Percentiles rank a stretch among this genome's conserved stretches.
Evolutionary conservation across 2,329 filamentous ascomycete species (phyloP).

Genomic region (Venturia asperata): DNA sequence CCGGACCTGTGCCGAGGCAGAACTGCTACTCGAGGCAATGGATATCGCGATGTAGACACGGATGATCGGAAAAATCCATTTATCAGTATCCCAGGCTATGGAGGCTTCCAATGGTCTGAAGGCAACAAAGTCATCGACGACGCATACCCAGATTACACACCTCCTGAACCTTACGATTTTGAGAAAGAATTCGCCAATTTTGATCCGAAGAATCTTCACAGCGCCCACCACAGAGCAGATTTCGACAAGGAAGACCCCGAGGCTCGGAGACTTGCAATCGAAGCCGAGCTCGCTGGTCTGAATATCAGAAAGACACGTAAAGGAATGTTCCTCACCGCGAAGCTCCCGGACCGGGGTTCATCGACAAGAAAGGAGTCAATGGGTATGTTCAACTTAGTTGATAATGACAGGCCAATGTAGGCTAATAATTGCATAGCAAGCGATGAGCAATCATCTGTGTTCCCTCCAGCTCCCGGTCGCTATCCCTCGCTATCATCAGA

Average conservation of each 20-base stretch:
- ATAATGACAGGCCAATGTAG: not conserved
- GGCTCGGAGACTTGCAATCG: not conserved
- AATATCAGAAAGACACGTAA: not conserved
- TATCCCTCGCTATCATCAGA: not conserved
- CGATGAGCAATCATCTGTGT: not conserved
- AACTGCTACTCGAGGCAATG: not conserved
- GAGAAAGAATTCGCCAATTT: not conserved
- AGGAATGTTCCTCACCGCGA: not conserved
- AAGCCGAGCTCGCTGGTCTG: not conserved
- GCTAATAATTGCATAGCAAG: not conserved
- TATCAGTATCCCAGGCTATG: not conserved
- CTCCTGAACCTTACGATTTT: not conserved
- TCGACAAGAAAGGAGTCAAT: not conserved
- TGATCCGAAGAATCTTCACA: not conserved
- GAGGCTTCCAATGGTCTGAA: slow-evolving; percentile 3
- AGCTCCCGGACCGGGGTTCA: not conserved
- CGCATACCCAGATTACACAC: not conserved
- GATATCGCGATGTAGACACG: not conserved
- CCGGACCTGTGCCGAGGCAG: not conserved
- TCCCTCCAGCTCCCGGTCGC: not conserved
- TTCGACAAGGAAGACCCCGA: not conserved
- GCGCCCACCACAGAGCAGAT: not conserved
- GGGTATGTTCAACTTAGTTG: not conserved
- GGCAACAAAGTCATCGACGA: not conserved
- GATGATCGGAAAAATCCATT: not conserved